Percentiles rank a stretch among this genome's conserved stretches.
Evolutionary conservation across 1,284 basidiomycete species (phyloP).

Genomic region (Chondrostereum purpureum): DNA sequence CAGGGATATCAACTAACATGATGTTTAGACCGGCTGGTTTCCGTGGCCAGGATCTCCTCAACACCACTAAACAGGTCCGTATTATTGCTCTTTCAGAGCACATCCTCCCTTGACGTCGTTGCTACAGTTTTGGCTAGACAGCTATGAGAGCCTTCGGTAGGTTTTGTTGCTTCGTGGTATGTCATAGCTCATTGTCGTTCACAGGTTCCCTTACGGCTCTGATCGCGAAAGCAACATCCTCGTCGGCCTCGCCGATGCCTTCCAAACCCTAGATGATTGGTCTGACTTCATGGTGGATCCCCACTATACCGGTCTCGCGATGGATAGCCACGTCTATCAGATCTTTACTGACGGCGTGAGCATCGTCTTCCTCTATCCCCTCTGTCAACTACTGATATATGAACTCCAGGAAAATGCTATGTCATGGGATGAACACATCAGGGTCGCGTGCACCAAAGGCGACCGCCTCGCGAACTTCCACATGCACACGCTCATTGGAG

Average conservation of each 20-base stretch:
- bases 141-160: slow-evolving; percentile 70
- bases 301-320: slow-evolving; percentile 58
- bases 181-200: slow-evolving; percentile 3
- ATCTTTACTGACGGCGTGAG: slow-evolving; percentile 64
- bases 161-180: slow-evolving; percentile 6
- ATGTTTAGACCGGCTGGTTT: slow-evolving; percentile 9
- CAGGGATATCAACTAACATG: no score
- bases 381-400: not conserved
- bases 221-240: slow-evolving; percentile 54
- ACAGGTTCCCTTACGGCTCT: slow-evolving; percentile 46
- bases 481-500: slow-evolving; percentile 76
- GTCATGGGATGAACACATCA: slow-evolving; percentile 57
- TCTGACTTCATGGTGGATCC: slow-evolving; percentile 58
- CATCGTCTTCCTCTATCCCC: slow-evolving; percentile 7
- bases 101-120: not conserved
- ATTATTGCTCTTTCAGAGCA: not conserved
- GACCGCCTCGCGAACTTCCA: slow-evolving; percentile 46
- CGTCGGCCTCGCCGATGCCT: slow-evolving; percentile 79
- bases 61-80: slow-evolving; percentile 5
- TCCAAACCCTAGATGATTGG: slow-evolving; percentile 77
- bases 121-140: slow-evolving; percentile 32
- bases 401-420: slow-evolving; percentile 41
- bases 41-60: slow-evolving; percentile 3
- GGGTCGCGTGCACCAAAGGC: slow-evolving; percentile 50
- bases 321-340: slow-evolving; percentile 84